Conservation (phyloP, 2,329 filamentous ascomycete species). For the Venturia asperata region DNA sequence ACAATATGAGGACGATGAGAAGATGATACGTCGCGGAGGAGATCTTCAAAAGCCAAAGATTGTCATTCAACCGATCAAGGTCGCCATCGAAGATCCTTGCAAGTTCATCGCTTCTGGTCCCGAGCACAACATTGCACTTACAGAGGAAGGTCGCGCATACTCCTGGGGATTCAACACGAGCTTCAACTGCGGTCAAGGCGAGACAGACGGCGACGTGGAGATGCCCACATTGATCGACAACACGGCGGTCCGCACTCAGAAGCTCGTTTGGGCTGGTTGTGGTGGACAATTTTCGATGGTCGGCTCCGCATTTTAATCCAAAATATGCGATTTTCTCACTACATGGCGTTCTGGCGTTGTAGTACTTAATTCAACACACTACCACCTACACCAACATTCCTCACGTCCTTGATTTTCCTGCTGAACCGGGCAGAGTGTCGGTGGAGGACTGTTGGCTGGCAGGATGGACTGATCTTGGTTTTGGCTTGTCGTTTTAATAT, state of each 20-base stretch:
- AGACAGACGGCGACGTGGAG: constrained; percentile 63
- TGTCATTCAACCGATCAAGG: constrained; percentile 55
- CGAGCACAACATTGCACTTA: constrained; percentile 68
- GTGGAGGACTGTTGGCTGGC: not conserved
- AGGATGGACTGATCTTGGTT: not conserved
- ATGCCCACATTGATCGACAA: constrained; percentile 77
- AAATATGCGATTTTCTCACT: not conserved
- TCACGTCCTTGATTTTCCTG: constrained; percentile 13
- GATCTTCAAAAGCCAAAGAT: constrained; percentile 61
- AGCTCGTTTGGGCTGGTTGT: constrained; percentile 71
- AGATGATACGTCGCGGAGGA: constrained; percentile 45
- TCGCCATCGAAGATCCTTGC: constrained; percentile 41
- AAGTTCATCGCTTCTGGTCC: constrained; percentile 45
- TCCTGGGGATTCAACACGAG: constrained; percentile 75
- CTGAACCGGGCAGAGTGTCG: not conserved
- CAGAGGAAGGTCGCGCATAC: constrained; percentile 61
- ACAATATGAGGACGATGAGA: constrained; percentile 34
- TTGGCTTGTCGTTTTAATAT: not conserved
- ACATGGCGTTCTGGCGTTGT: not conserved
- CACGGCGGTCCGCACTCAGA: constrained; percentile 67
- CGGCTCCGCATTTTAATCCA: not conserved
- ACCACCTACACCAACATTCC: not conserved
- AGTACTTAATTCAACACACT: not conserved
- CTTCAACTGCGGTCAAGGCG: constrained; percentile 71
- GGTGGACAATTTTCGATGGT: constrained; percentile 72